Evolutionary conservation across 352 stramenopile genomes (phyloP).

Genomic region (Plasmopara halstedii): DNA sequence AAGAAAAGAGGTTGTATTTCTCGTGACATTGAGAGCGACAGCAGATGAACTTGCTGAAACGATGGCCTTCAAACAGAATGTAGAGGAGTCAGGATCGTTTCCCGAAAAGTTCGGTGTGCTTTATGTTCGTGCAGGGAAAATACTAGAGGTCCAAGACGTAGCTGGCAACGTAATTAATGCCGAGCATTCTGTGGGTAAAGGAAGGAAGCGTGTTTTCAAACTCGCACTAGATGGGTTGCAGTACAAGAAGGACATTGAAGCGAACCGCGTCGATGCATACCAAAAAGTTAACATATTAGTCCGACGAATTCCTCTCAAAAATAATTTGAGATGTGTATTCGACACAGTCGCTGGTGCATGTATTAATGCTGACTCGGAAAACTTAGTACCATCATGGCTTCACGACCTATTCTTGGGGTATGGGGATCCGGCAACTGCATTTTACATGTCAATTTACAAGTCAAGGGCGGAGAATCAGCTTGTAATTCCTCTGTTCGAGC

Average conservation of each 20-base stretch:
- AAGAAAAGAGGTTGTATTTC: constrained; percentile 92
- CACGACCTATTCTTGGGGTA: constrained; percentile 93
- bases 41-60: constrained; percentile 59
- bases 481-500: constrained; percentile 28
- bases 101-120: constrained; percentile 85
- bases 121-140: constrained; percentile 60
- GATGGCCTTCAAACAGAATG: constrained; percentile 38
- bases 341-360: constrained; percentile 68
- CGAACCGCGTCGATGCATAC: constrained; percentile 55
- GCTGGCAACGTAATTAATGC: constrained; percentile 47
- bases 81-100: constrained; percentile 44
- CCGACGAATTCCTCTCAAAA: constrained; percentile 77
- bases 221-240: constrained; percentile 90
- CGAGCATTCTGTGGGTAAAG: constrained; percentile 33
- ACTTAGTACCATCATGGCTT: constrained; percentile 88
- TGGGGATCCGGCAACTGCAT: constrained; percentile 78
- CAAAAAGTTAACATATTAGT: constrained; percentile 93
- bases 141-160: constrained; percentile 83
- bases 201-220: constrained; percentile 79
- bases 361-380: constrained; percentile 22
- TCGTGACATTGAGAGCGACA: constrained; percentile 77
- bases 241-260: constrained; percentile 89
- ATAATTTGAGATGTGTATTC: constrained; percentile 94
- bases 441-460: constrained; percentile 58
- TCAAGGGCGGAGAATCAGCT: constrained; percentile 25